Evolutionary conservation across 306 rosid genomes (phyloP), one percentile per base, ranked within the genome.

Genomic region (Morella rubra): DNA sequence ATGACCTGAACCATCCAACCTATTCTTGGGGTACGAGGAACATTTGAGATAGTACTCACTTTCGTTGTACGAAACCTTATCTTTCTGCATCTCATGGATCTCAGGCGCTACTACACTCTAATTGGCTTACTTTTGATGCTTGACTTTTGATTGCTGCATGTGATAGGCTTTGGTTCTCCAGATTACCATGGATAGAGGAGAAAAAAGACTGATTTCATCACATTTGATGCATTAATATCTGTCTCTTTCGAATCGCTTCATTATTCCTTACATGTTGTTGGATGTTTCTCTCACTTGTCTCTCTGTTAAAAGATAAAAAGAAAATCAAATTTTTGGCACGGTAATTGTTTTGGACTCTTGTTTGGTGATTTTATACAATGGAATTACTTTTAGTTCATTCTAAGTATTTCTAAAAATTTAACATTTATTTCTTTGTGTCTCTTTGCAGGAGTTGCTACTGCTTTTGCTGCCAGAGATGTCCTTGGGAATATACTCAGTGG

Each of bases 401-500:
- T 19, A 13, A 27, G n/a, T 13, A 37, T 61, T 61, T 37, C 45
- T 27, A 55, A 19, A 56, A 45, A 75, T 52, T 41, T 60, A 44
- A 82, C 47, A 13, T 64, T 75, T 75, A 51, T 77, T 54, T 49
- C 72, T 8, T 55, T 81, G 62, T 68, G 55, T 76, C 77, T 70
- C 50, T 69, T 44, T 80, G 73, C 88, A 95, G 97, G 99, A 84
- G 96, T 95, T 72, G 97, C 97, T 69, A 84, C 91, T 76, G 99
- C 99, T 72, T 95, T 95, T 75, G 97, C 96, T 81, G 92, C 97
- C 22, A 87, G 75, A 79, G 97, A 95, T 58, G 70, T 95, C 59
- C 97, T 95, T 76, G 97, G 97, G 51, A 95, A 95, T 74, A 88
- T 95, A 65, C 83, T 90, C 60, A 95, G 97, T 71, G 97, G 99